phyloP scores from a whole-genome alignment of 176 grass and related monocot species.

The Calamus simplicifolius region DNA sequence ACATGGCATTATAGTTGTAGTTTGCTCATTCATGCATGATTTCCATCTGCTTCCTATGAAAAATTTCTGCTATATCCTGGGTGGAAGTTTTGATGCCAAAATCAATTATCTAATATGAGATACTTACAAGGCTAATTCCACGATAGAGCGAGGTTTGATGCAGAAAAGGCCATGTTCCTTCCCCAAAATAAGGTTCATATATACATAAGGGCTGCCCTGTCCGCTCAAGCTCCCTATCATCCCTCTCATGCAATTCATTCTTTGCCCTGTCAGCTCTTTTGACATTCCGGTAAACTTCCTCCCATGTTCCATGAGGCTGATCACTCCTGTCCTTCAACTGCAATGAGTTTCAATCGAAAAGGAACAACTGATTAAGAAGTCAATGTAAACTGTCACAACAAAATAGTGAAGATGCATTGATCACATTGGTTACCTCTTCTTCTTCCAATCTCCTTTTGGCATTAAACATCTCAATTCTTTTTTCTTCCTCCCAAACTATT shows the following conservation, averaged over 20 bases:
- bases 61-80: no score
- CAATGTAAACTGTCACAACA: neutral
- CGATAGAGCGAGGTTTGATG: constrained; percentile 83
- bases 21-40: neutral
- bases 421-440: constrained; percentile 44
- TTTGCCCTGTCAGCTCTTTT: constrained; percentile 77
- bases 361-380: neutral
- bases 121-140: constrained; percentile 92
- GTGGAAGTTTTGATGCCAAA: neutral
- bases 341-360: constrained; percentile 14
- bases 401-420: neutral
- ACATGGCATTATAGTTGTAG: neutral
- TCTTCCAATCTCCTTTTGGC: constrained; percentile 65
- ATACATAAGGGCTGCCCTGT: constrained; percentile 95
- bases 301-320: constrained; percentile 81
- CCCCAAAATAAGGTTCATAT: constrained; percentile 97
- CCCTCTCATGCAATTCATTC: constrained; percentile 92
- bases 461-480: constrained; percentile 42
- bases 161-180: constrained; percentile 89
- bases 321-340: constrained; percentile 91
- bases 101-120: constrained; percentile 6
- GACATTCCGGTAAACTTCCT: constrained; percentile 91
- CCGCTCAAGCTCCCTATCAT: constrained; percentile 88
- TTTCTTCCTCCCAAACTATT: constrained; percentile 80
- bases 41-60: neutral